phyloP scores from a whole-genome alignment of 495 filamentous ascomycete genomes.

The Neurospora sp. region DNA sequence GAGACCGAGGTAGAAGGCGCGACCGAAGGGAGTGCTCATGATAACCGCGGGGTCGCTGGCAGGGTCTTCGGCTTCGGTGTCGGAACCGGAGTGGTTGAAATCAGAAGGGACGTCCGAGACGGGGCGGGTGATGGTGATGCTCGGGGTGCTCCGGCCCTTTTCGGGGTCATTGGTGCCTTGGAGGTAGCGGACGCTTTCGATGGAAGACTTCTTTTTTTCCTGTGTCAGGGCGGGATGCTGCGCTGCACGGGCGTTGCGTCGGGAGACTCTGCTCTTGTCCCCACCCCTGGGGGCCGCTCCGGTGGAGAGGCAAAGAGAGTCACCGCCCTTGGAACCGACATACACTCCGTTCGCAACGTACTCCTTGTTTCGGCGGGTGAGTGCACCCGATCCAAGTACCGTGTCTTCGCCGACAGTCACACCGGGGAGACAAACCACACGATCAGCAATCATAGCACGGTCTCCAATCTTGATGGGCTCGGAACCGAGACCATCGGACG shows the following conservation, averaged over 20 bases:
- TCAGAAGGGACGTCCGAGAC: not conserved
- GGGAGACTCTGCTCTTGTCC: not conserved
- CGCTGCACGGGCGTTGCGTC: not conserved
- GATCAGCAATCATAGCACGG: slow-evolving; percentile 30
- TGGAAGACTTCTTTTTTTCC: not conserved
- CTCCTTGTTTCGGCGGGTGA: slow-evolving; percentile 27
- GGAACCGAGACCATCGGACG: slow-evolving; percentile 33
- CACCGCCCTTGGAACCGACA: slow-evolving; percentile 34
- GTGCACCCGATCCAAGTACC: slow-evolving; percentile 35
- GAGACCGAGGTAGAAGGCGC: slow-evolving; percentile 33
- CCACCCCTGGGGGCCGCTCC: not conserved
- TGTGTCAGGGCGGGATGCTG: not conserved
- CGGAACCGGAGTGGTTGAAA: not conserved
- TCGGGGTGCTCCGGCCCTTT: not conserved
- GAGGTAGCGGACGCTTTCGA: not conserved
- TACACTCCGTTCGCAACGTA: slow-evolving; percentile 32
- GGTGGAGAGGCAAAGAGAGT: slow-evolving; percentile 26
- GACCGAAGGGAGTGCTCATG: slow-evolving; percentile 25
- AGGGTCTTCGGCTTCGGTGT: not conserved
- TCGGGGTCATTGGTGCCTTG: not conserved
- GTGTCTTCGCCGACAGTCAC: slow-evolving; percentile 23
- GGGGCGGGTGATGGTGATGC: not conserved
- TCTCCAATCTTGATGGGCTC: slow-evolving; percentile 28
- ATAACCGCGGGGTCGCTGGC: not conserved
- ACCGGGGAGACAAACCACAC: slow-evolving; percentile 28